Evolutionary conservation across 2,329 filamentous ascomycete genomes (phyloP), one percentile per base, ranked within the genome.

Genomic region (Beauveria sp.): DNA sequence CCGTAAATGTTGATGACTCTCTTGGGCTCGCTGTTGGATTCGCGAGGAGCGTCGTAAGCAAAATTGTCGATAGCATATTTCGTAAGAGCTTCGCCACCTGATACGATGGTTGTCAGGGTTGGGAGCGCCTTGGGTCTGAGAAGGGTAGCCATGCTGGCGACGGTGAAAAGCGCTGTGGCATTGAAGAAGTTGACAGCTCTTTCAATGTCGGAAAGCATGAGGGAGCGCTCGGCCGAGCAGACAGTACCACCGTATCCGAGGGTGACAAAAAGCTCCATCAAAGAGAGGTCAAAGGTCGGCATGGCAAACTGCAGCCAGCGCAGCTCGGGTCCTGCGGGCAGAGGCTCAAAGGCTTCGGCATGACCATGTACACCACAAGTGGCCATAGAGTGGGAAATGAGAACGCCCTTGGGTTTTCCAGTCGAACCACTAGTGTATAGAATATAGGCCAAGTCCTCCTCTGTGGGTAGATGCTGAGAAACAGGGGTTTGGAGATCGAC

Each of bases 341-440:
- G 51, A n/a, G 51, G 61, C 34, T 55, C 56, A 18, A 57, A 57
- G 2, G 46, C 61, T n/a, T 51, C 61, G n/a, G 55, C 57, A 16
- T 60, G 51, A 18, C 51, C 61, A 40, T 55, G 56, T n/a, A 62
- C 52, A 28, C 55, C 55, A 16, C 53, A 59, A 5, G 52, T 62
- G 18, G 61, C 61, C 50, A 59, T 57, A 22, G 91, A 46, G 91
- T 96, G n/a, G 10, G 59, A 90, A 92, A 81, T 96, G 89, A 96
- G 89, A 51, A 81, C 78, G 3, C 79, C 79, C 64, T 81, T 81
- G 5, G 79, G 79, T 12, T 70, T 73, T 3, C 79, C 79, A 1
- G 79, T 81, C 7, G 78, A 81, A 22, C 75, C 75, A 22, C 78
- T 79, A 20, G 78, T 80, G 64, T 79, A 79, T 47, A 78, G 75